Evolutionary conservation across 257 asterid genomes (phyloP), one percentile per base, ranked within the genome.

Genomic region (Osmanthus fragrans): DNA sequence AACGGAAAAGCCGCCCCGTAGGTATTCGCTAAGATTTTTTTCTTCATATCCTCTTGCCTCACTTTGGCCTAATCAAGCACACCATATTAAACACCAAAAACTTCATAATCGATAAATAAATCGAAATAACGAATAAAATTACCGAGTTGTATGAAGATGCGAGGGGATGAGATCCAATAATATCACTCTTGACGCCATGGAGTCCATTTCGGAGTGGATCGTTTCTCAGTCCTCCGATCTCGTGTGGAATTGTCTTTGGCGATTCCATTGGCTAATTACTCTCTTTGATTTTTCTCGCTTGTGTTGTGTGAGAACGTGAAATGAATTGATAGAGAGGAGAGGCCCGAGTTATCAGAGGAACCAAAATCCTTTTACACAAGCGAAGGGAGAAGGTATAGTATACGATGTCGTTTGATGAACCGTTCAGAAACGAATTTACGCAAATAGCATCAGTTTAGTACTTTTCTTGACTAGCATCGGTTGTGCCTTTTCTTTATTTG

Each of bases 131-230:
- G 23, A 34, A 33, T 36, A 49, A 73, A 71, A 70, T 77, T 90
- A 93, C 98, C 40, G 88, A 69, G 76, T 82, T 89, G 67, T 78
- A 85, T 21, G 96, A 73, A 82, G 92, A 87, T 85, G 91, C 91
- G 64, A 94, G 94, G 27, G 97, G 97, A 72, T 94, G 97, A 78
- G 94, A 76, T 82, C 88, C 97, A 72, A 92, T 80, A 10, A 94
- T 91, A 75, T 90, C 97, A 77, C 96, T 91, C 87, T 91, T 91
- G 32, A 93, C 99, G 58, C 97, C 94, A 30, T 94, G 96, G 36
- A 94, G 89, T 54, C 99, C 99, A 36, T 76, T 85, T 18, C 95
- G 84, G 39, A 88, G 88, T 10, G 88, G 87, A 79, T 88, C 92
- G 51, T 76, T 86, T 51, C 66, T 60, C 71, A 82, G 85, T 72